A percentile compares a stretch with the other conserved stretches of the same genome.
phyloP scores from a whole-genome alignment of 148 eudicot species.

The Amaranthus palmeri region DNA sequence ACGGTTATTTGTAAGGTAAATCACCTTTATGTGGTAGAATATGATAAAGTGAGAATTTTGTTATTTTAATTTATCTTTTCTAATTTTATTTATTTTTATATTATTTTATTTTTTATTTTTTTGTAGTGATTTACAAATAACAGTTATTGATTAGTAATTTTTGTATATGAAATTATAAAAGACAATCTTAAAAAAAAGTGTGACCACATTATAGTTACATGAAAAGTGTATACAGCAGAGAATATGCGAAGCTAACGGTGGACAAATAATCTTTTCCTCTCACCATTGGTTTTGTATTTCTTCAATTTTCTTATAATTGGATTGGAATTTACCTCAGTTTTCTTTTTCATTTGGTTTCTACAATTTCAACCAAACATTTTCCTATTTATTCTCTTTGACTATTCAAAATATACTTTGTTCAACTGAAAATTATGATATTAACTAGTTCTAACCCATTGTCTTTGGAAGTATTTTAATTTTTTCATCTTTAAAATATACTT shows the following conservation, averaged over 20 bases:
- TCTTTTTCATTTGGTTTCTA: constrained; percentile 12
- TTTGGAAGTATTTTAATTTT: neutral
- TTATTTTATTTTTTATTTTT: too few species aligned
- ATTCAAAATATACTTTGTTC: neutral
- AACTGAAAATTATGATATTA: neutral
- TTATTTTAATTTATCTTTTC: too few species aligned
- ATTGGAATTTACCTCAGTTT: neutral
- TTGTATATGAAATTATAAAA: too few species aligned
- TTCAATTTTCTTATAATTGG: constrained; percentile 8
- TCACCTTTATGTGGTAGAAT: too few species aligned
- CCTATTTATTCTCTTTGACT: constrained; percentile 16
- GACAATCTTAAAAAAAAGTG: too few species aligned
- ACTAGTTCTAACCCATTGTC: neutral
- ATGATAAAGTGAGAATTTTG: too few species aligned
- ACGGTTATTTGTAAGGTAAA: too few species aligned
- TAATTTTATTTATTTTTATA: too few species aligned
- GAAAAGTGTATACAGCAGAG: constrained; percentile 16
- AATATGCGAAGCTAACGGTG: constrained; percentile 41
- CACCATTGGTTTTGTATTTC: constrained; percentile 25
- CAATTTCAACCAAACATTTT: constrained; percentile 24
- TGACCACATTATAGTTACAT: too few species aligned
- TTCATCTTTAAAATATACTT: too few species aligned
- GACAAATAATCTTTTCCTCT: constrained; percentile 25
- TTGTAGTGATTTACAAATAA: too few species aligned
- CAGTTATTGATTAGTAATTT: too few species aligned